Base-by-base conservation (phyloP, 2,329 filamentous ascomycete genomes). In the Curvularia sp. region DNA sequence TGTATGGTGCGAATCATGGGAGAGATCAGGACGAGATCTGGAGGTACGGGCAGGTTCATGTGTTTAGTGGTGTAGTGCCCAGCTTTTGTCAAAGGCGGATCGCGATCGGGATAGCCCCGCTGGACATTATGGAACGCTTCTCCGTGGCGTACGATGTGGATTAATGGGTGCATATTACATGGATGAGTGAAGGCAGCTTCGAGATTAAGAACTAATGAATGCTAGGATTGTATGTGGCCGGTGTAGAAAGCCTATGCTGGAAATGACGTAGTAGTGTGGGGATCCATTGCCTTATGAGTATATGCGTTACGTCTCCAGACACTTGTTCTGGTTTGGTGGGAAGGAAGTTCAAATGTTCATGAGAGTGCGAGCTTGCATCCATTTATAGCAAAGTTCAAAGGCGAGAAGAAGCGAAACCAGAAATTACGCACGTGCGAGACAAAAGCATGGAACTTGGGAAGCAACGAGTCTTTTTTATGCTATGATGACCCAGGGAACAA, bases 1-100 rank as follows among this genome's bases (percentile, higher is more conserved):
- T 71, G 59, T 13, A 71, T 59, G 4, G 67, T 67, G n/a, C 68
- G 62, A 10, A 61, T 69, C 61, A 69, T 67, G 28, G 67, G 65
- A 5, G 68, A 71, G 28, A 71, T 62, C 46, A 71, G 44, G 49
- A 71, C 59, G 3, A 71, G 39, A 26, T 69, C 61, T 22, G 68
- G 67, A 6, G 6, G 38, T 0, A 46, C 7, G 3, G 57, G 7
- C 7, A 65, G 48, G 8, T 53, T 52, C 26, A 65, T 61, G 12
- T 46, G 38, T 44, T 60, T 60, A 8, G 64, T 66, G 7, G 54
- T 53, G 15, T 43, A 30, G 3, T 63, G 49, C 3, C 67, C 64
- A 6, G 55, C 18, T 43, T 60, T 48, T 12, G 64, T 70, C n/a
- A 69, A 42, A 8, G 68, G 64, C 5, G 68, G 64, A 42, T 71